A percentile compares a stretch with the other conserved stretches of the same genome.
Evolutionary conservation across 192 early-diverging fungal species (phyloP).

Genomic region (Dissophora globulifera): DNA sequence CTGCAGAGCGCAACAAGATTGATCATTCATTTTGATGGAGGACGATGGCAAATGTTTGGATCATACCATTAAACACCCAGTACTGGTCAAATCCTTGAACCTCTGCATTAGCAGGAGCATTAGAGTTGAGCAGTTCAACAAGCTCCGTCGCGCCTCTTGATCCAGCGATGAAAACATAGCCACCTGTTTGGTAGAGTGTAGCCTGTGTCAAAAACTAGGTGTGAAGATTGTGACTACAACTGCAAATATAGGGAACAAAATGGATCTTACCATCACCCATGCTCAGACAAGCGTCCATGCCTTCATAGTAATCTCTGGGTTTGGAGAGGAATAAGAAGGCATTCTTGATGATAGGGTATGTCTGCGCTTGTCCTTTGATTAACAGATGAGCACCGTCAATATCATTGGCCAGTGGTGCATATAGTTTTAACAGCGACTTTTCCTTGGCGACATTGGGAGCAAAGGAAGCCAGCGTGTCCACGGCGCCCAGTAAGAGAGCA

Average conservation of each 20-base stretch:
- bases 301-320: constrained; percentile 7
- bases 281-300: neutral
- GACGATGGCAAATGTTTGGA: neutral
- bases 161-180: constrained; percentile 33
- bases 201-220: too few species aligned
- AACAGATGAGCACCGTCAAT: constrained; percentile 36
- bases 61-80: constrained; percentile 48
- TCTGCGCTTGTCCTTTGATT: constrained; percentile 27
- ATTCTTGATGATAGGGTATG: constrained; percentile 10
- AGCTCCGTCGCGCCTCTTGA: constrained; percentile 29
- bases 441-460: too few species aligned
- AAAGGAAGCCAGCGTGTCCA: too few species aligned
- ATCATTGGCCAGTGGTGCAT: constrained; percentile 10
- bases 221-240: too few species aligned
- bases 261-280: neutral
- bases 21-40: neutral
- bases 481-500: too few species aligned
- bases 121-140: constrained; percentile 22
- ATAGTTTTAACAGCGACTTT: too few species aligned
- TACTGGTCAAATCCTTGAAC: constrained; percentile 27
- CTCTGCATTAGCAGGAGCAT: constrained; percentile 21
- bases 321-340: constrained; percentile 26
- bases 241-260: too few species aligned
- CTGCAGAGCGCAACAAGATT: too few species aligned
- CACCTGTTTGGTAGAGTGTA: constrained; percentile 15